Evolutionary conservation across 1,139 yeast species (phyloP), one percentile per base, ranked within the genome.

Genomic region (Candida sojae): DNA sequence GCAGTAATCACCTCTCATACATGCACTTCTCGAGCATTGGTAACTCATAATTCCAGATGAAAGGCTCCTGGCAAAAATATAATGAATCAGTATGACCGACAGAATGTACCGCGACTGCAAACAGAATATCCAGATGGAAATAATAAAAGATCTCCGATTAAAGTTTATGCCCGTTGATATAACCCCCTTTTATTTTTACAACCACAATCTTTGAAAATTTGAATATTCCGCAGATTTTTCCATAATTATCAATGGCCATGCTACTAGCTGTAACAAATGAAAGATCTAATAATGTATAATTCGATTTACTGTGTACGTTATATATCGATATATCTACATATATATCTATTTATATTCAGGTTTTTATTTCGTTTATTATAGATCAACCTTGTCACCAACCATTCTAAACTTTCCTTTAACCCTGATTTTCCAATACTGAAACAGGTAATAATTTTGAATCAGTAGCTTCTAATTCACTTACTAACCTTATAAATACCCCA

Each of bases 381-480:
- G 17, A 84, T 79, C 57, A 93, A 71, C 49, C 98, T 73, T 9
- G 88, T 77, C 36, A 83, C 83, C 51, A 93, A 70, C 99, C 99
- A 93, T 47, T 90, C 96, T 41, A 90, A 82, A 23, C 97, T 89
- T 54, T 90, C 96, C 47, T 75, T 74, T 9, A 93, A 83, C 2
- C 98, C 98, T 88, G 88, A 32, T 93, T 96, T 44, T 85, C 90
- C 45, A 87, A 70, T 7, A 96, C 97, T 59, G 95, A 84, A 4
- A 93, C 87, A 1, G 98, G 97, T 49, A 93, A 73, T 28, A 93
- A 91, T 50, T 96, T 80, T 55, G 91, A 84, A 63, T 93, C 98
- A 33, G 97, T 81, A 0, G 98, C 98, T 57, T 89, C 89, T 61
- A 93, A 71, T 59, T 86, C 76, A 80, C 75, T 88, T 81, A 50